Evolutionary conservation across 441 rosid genomes (phyloP).

Genomic region (Geranium incanum): DNA sequence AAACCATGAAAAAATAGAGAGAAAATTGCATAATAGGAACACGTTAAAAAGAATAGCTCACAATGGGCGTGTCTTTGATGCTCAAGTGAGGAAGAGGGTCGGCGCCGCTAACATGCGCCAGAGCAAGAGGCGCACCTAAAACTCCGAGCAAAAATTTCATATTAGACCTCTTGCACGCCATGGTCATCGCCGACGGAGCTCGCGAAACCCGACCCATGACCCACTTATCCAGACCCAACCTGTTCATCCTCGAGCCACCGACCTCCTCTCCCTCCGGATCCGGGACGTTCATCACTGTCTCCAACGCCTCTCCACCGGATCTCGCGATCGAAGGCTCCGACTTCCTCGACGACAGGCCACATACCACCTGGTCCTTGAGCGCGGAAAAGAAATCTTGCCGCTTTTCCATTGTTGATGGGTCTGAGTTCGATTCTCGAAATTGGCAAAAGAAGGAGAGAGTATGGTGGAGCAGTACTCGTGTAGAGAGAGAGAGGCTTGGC

Average conservation of each 20-base stretch:
- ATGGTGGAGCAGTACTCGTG: too few species aligned
- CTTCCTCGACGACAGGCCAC: constrained; percentile 41
- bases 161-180: constrained; percentile 52
- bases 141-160: constrained; percentile 52
- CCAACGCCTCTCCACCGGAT: constrained; percentile 49
- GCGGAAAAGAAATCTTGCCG: constrained; percentile 63
- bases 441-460: neutral
- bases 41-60: too few species aligned
- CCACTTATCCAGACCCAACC: constrained; percentile 71
- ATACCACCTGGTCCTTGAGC: constrained; percentile 39
- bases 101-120: neutral
- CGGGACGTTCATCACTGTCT: constrained; percentile 70
- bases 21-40: too few species aligned
- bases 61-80: too few species aligned
- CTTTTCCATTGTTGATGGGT: constrained; percentile 43
- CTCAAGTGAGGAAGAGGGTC: too few species aligned
- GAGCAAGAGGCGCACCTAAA: too few species aligned
- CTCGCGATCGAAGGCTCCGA: constrained; percentile 31
- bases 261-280: constrained; percentile 53
- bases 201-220: constrained; percentile 61
- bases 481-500: too few species aligned
- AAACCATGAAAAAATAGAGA: too few species aligned
- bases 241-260: constrained; percentile 41
- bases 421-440: neutral
- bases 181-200: constrained; percentile 43